A percentile compares a stretch with the other conserved stretches of the same genome.
Conservation (phyloP, 2,329 filamentous ascomycete genomes). For the Furcasterigmium furcatum region DNA sequence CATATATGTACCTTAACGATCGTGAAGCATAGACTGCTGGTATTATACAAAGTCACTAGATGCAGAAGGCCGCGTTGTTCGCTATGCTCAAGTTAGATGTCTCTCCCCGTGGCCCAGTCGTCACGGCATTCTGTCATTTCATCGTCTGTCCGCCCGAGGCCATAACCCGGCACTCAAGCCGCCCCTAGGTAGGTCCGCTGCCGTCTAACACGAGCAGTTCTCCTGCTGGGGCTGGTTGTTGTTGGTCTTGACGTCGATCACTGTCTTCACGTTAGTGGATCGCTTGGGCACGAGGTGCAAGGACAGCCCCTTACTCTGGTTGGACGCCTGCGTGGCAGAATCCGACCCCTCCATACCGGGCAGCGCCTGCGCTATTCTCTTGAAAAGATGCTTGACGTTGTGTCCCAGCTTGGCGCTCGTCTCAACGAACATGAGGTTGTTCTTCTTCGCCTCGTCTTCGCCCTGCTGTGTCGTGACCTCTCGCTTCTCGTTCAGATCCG, state of each 20-base stretch:
- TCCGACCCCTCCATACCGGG: conserved; percentile 96
- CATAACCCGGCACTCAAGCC: conserved; percentile 1
- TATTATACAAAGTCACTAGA: conserved; percentile 17
- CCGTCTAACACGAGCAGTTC: conserved; percentile 61
- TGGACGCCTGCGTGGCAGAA: conserved; percentile 66
- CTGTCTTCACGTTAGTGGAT: conserved; percentile 40
- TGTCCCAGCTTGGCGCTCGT: conserved; percentile 97
- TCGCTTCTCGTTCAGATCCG: conserved; percentile 95
- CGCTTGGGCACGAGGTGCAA: neutral
- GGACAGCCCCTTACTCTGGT: conserved; percentile 64
- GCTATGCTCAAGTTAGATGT: conserved; percentile 24
- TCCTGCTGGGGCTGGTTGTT: conserved; percentile 67
- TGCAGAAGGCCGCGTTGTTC: conserved; percentile 17
- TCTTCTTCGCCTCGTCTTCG: conserved; percentile 97
- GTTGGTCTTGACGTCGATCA: conserved; percentile 92
- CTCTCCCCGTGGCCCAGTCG: conserved; percentile 1
- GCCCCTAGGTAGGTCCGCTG: conserved; percentile 10
- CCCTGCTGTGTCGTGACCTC: conserved; percentile 96
- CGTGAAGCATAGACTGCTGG: conserved; percentile 12
- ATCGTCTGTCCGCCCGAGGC: neutral
- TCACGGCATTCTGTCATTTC: conserved; percentile 3
- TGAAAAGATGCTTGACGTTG: conserved; percentile 97
- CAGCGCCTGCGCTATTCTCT: conserved; percentile 95
- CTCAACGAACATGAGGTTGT: conserved; percentile 98
- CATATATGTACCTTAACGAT: conserved; percentile 8